These are phyloP conservation scores for Fonsecaea erecta DNA, from an alignment of 2,329 filamentous ascomycete species.

Conservation along the genomic window DNA sequence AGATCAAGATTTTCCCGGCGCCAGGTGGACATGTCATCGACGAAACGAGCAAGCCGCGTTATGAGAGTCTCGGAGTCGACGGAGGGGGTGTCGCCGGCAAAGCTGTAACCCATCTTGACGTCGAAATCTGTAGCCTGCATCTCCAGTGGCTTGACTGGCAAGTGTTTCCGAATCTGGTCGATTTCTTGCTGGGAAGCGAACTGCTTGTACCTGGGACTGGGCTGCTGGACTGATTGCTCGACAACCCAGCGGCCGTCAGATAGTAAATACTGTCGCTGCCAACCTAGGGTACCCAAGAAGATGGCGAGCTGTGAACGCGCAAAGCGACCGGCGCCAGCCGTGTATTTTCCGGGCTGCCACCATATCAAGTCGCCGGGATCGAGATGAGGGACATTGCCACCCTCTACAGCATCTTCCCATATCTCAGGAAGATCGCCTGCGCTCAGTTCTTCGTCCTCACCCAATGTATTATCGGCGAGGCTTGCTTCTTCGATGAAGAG, in stretches of 20 bases:
- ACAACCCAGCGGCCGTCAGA: conserved; percentile 33
- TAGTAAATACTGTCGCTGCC: conserved; percentile 33
- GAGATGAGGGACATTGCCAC: not conserved
- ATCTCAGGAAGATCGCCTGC: not conserved
- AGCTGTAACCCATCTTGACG: conserved; percentile 36
- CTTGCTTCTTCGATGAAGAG: conserved; percentile 32
- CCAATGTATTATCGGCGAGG: conserved; percentile 14
- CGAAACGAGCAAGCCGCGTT: conserved; percentile 43
- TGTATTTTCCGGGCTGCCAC: conserved; percentile 11
- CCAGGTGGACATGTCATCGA: conserved; percentile 42
- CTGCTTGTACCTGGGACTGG: conserved; percentile 16
- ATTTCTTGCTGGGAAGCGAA: conserved; percentile 34
- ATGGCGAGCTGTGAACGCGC: conserved; percentile 26
- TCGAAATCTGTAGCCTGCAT: conserved; percentile 37
- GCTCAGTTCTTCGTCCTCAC: conserved; percentile 17
- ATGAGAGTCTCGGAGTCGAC: conserved; percentile 45
- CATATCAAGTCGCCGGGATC: conserved; percentile 27
- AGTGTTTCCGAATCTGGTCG: conserved; percentile 25
- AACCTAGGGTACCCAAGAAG: conserved; percentile 27
- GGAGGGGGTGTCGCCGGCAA: conserved; percentile 47
- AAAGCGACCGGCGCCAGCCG: not conserved
- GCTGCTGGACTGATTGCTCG: not conserved
- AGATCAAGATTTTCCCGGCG: conserved; percentile 42
- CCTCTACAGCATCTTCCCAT: conserved; percentile 12
- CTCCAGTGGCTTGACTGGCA: conserved; percentile 31